Evolutionary conservation across 2,329 filamentous ascomycete genomes (phyloP).

Genomic region (Alternaria metachromatica): DNA sequence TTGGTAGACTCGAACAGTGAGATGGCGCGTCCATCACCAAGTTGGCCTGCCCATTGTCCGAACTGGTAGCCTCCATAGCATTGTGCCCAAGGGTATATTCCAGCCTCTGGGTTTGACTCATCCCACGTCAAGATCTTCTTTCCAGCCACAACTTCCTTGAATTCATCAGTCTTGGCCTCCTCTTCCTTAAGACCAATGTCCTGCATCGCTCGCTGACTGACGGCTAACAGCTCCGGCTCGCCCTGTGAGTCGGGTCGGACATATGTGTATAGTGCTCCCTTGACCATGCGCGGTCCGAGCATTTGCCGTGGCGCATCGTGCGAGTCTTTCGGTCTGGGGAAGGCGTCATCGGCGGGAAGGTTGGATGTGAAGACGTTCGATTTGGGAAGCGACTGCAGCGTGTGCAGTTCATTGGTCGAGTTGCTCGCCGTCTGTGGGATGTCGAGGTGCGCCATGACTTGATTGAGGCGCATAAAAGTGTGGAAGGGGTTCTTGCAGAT

Average conservation of each 20-base stretch:
- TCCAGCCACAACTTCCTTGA: slow-evolving; percentile 78
- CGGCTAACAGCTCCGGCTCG: slow-evolving; percentile 78
- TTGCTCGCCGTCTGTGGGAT: slow-evolving; percentile 32
- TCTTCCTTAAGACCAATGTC: slow-evolving; percentile 78
- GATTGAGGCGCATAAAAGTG: slow-evolving; percentile 46
- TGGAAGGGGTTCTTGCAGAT: slow-evolving; percentile 13
- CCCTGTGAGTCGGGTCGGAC: slow-evolving; percentile 79
- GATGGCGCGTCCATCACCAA: slow-evolving; percentile 93
- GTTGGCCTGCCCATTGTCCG: slow-evolving; percentile 92
- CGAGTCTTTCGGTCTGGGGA: slow-evolving; percentile 80
- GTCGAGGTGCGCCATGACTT: slow-evolving; percentile 54
- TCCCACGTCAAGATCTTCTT: slow-evolving; percentile 84
- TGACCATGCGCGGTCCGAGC: slow-evolving; percentile 82
- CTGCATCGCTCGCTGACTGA: slow-evolving; percentile 77
- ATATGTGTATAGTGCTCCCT: slow-evolving; percentile 85
- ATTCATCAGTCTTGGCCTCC: slow-evolving; percentile 75
- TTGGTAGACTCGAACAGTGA: slow-evolving; percentile 91
- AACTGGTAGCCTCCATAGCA: slow-evolving; percentile 82
- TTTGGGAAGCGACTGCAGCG: slow-evolving; percentile 64
- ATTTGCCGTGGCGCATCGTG: slow-evolving; percentile 79
- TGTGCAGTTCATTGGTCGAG: slow-evolving; percentile 31
- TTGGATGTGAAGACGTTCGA: slow-evolving; percentile 69
- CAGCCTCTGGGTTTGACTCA: slow-evolving; percentile 56
- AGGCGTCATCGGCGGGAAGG: slow-evolving; percentile 77
- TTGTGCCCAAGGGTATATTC: slow-evolving; percentile 96